Percentiles rank a stretch among this genome's conserved stretches.
Conservation (phyloP, 2,329 filamentous ascomycete genomes). For the Nothophoma quercina region DNA sequence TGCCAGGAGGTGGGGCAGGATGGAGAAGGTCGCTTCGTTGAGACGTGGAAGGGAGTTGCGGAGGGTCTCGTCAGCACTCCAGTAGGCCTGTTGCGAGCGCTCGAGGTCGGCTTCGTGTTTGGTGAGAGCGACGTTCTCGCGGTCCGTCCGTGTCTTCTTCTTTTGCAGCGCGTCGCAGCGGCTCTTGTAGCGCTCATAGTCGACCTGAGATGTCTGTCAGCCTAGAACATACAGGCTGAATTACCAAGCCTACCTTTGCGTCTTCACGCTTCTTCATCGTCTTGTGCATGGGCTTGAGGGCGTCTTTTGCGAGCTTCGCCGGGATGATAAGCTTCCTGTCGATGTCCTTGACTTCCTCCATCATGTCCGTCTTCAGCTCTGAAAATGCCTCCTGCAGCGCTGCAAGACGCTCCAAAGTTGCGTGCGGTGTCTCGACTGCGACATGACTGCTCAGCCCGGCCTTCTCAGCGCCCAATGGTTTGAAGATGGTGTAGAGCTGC, state of each 20-base stretch:
- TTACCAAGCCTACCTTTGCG: constrained; percentile 63
- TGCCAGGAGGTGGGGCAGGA: constrained; percentile 76
- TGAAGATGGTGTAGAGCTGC: constrained; percentile 76
- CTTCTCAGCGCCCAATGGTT: constrained; percentile 74
- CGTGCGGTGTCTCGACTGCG: constrained; percentile 67
- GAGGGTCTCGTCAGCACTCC: constrained; percentile 76
- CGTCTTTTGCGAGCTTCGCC: constrained; percentile 72
- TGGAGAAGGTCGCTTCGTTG: constrained; percentile 72
- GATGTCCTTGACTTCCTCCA: constrained; percentile 74
- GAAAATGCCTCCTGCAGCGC: constrained; percentile 72
- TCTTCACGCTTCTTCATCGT: constrained; percentile 86
- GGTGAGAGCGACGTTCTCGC: constrained; percentile 74
- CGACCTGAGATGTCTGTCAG: constrained; percentile 60
- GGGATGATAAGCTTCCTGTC: constrained; percentile 74
- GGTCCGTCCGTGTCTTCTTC: constrained; percentile 73
- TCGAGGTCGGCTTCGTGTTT: constrained; percentile 77
- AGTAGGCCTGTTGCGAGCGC: constrained; percentile 74
- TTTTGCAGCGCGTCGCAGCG: constrained; percentile 73
- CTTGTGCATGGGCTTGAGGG: constrained; percentile 76
- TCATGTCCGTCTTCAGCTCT: constrained; percentile 74
- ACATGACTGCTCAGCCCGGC: constrained; percentile 58
- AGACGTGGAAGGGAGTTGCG: constrained; percentile 75
- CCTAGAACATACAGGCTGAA: not conserved
- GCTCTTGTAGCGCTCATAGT: constrained; percentile 80
- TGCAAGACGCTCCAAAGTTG: constrained; percentile 69